These are phyloP conservation scores for Fulvia fulva DNA, from an alignment of 2,329 filamentous ascomycete genomes.

Conservation along the genomic window DNA sequence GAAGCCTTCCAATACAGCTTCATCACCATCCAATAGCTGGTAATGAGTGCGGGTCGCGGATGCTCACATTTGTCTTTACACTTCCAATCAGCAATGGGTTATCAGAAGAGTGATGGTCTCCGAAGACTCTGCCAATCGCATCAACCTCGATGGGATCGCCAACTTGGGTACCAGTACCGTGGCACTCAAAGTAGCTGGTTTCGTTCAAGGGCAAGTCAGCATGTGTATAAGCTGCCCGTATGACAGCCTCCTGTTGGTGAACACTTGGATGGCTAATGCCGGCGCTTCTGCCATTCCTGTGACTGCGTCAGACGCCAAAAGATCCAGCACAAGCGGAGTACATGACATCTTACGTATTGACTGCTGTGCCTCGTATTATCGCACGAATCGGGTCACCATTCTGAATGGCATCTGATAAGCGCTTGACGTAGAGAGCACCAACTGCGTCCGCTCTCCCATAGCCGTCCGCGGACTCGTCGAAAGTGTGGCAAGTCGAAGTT, in stretches of 20 bases:
- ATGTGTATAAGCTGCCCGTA: background rate
- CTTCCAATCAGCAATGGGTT: no score
- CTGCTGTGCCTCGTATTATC: slow-evolving; percentile 23
- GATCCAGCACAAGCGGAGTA: no score
- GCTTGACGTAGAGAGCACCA: slow-evolving; percentile 43
- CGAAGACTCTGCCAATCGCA: slow-evolving; percentile 12
- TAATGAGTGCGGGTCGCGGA: no score
- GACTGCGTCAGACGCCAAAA: no score
- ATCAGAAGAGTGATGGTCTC: background rate
- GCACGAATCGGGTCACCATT: slow-evolving; percentile 20
- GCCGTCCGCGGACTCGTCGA: slow-evolving; percentile 42
- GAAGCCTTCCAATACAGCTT: no score
- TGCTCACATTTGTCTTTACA: no score
- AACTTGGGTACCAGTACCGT: slow-evolving; percentile 7
- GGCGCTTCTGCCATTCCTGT: no score
- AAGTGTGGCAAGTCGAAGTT: slow-evolving; percentile 25
- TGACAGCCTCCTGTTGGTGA: background rate
- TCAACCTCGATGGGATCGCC: slow-evolving; percentile 22
- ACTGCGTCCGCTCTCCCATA: slow-evolving; percentile 53
- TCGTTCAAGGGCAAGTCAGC: background rate
- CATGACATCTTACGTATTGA: no score
- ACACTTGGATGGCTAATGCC: slow-evolving; percentile 30
- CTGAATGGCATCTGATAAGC: slow-evolving; percentile 12
- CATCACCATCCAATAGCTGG: no score
- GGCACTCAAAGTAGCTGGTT: slow-evolving; percentile 3